phyloP scores from a whole-genome alignment of 2,329 filamentous ascomycete genomes.

The Xylariaceae sp. region DNA sequence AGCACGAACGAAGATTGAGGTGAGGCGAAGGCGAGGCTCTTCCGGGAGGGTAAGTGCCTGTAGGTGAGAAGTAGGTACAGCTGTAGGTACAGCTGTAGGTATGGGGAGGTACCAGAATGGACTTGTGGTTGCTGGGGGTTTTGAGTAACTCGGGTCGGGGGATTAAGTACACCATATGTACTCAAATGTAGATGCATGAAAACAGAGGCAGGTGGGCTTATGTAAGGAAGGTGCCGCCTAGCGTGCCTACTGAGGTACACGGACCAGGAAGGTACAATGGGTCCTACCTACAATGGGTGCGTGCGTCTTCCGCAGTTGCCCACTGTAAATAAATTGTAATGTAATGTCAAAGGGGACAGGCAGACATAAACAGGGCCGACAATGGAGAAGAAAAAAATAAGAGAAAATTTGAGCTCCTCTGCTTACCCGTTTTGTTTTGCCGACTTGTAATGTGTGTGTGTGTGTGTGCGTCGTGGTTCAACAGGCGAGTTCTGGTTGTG shows the following conservation, averaged over 20 bases:
- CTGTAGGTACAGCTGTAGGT: too few relatives aligned
- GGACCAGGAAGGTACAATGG: too few relatives aligned
- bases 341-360: too few relatives aligned
- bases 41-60: background rate
- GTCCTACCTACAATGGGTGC: too few relatives aligned
- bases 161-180: background rate
- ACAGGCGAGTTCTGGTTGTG: background rate
- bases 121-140: background rate
- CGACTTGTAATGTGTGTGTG: background rate
- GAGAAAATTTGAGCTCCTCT: background rate
- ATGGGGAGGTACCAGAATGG: background rate
- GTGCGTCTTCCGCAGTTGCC: too few relatives aligned
- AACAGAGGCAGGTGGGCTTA: too few relatives aligned
- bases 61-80: background rate
- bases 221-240: too few relatives aligned
- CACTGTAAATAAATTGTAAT: too few relatives aligned
- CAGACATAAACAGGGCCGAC: background rate
- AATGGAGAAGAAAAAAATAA: background rate
- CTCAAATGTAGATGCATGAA: too few relatives aligned
- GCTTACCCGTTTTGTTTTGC: background rate
- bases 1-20: background rate
- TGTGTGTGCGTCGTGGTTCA: background rate
- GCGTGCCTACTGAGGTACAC: too few relatives aligned
- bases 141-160: background rate
- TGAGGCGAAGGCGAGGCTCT: constrained; percentile 9